Evolutionary conservation across 768 basidiomycete genomes (phyloP).

Genomic region (Calvatia gigantea): DNA sequence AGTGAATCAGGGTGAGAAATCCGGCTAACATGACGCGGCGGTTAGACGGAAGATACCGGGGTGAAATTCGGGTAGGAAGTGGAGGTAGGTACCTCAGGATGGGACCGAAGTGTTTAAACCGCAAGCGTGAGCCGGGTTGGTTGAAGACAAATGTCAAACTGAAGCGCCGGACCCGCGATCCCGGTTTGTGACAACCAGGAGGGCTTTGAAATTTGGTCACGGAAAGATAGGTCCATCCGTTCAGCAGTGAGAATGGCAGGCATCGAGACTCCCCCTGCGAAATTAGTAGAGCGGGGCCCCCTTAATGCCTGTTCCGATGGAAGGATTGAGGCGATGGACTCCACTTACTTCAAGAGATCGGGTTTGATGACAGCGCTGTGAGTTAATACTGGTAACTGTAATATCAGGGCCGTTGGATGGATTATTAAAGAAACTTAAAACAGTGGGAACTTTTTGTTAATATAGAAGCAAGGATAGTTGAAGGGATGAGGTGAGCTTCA

Average conservation of each 20-base stretch:
- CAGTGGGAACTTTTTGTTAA: conserved; percentile 46
- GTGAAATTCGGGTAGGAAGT: conserved; percentile 59
- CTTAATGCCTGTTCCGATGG: conserved; percentile 47
- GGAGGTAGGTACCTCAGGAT: conserved; percentile 46
- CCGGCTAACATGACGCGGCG: neutral
- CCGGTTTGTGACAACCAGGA: conserved; percentile 54
- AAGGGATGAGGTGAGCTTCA: conserved; percentile 44
- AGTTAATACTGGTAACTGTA: no score
- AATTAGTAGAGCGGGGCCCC: conserved; percentile 54
- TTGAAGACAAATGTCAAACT: neutral
- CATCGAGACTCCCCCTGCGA: conserved; percentile 47
- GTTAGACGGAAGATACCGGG: conserved; percentile 35
- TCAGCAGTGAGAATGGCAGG: conserved; percentile 50
- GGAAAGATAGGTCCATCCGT: conserved; percentile 51
- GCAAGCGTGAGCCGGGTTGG: neutral
- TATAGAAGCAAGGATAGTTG: conserved; percentile 45
- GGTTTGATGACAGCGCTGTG: no score
- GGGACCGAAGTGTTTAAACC: conserved; percentile 39
- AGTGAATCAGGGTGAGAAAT: neutral
- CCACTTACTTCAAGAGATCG: conserved; percentile 39
- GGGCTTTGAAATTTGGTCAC: conserved; percentile 61
- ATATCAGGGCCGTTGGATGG: neutral
- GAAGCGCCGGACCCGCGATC: conserved; percentile 34
- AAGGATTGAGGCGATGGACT: conserved; percentile 41
- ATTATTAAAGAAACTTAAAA: conserved; percentile 44